Evolutionary conservation across 2,329 filamentous ascomycete genomes (phyloP), one percentile per base, ranked within the genome.

Genomic region (Coleophoma cylindrospora): DNA sequence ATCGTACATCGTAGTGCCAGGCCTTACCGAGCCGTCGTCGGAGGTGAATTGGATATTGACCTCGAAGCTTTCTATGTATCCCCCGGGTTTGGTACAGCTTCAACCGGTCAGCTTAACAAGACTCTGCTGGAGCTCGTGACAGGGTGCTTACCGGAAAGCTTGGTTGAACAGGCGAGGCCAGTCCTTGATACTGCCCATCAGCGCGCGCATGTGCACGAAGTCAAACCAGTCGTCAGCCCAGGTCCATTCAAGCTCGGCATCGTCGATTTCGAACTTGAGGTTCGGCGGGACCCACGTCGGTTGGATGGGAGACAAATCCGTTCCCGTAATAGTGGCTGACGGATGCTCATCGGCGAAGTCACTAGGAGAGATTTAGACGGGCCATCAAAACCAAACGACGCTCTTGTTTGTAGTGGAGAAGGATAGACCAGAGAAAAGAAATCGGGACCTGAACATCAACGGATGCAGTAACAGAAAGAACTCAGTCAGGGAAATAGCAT

Each of bases 171-270:
- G 43, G 7, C 41, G 68, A 34, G 72, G 70, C 66, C 80, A 84
- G 55, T 83, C 79, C 3, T 69, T 65, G 50, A 84, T 75, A 49
- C 74, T 74, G 21, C 81, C 81, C 0, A 72, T 67, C 60, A 83
- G 68, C 50, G 76, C 68, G 21, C 77, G 75, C 1, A 75, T 70
- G 61, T 84, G 81, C 44, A 86, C 72, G 56, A 74, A 79, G 62
- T 85, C 80, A 54, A 82, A 80, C 47, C 70, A 68, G 47, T 70
- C 57, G 0, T 66, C 59, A 9, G 71, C 66, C 43, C 66, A 77
- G 63, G 65, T 76, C 68, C 68, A 73, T 13, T 66, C 56, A 19
- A 64, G 66, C 74, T 55, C 32, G 14, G 57, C 62, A 53, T 67
- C 62, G 40, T 67, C 64, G 41, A 66, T 54, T 47, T 63, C 62